Percentiles rank a stretch among this genome's conserved stretches.
Evolutionary conservation across 169 alveolate species (phyloP).

Genomic region (Toxoplasma gondii): DNA sequence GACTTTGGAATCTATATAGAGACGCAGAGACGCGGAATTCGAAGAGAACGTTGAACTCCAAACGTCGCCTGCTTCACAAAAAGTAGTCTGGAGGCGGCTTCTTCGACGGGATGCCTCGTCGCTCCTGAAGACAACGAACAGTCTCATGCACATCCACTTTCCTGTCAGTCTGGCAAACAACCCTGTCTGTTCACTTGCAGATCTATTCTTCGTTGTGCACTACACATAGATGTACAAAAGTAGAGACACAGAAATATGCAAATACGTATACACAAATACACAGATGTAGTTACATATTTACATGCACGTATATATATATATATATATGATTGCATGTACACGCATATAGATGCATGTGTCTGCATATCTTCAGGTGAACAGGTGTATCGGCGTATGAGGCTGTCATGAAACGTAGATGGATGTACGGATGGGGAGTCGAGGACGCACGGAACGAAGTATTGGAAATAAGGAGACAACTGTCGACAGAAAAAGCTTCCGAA

Average conservation of each 20-base stretch:
- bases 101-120: conserved; percentile 85
- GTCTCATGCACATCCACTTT: too few relatives aligned
- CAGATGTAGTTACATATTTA: not conserved
- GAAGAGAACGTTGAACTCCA: not conserved
- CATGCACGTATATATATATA: not conserved
- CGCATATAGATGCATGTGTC: not conserved
- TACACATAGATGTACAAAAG: not conserved
- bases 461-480: too few relatives aligned
- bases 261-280: not conserved
- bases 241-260: not conserved
- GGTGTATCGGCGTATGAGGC: not conserved
- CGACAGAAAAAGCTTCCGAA: too few relatives aligned
- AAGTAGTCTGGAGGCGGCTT: conserved; percentile 89
- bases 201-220: not conserved
- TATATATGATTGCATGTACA: not conserved
- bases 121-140: conserved; percentile 67
- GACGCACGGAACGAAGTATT: too few relatives aligned
- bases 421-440: too few relatives aligned
- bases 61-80: conserved; percentile 63
- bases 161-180: too few relatives aligned
- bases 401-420: not conserved
- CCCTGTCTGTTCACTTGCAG: too few relatives aligned
- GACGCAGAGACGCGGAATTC: too few relatives aligned
- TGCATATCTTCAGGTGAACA: not conserved
- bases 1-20: too few relatives aligned